Evolutionary conservation across 2,329 filamentous ascomycete species (phyloP), one percentile per base, ranked within the genome.

Genomic region (Botrytis byssoidea): DNA sequence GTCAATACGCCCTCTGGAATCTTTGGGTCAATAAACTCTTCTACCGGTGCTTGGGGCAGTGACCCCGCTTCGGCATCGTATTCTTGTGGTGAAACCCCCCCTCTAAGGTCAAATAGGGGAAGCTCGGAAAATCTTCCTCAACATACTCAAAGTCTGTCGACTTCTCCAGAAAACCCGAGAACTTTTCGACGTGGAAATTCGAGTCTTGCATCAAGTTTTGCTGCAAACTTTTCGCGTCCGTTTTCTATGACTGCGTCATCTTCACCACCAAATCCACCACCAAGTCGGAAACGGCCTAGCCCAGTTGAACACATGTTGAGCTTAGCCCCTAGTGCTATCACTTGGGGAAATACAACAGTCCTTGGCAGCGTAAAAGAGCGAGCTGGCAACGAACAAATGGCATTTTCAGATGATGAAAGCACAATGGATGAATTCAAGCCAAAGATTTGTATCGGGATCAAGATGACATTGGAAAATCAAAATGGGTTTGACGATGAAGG

Each of bases 401-500:
- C 78, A 0, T 77, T 78, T 46, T 81, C 80, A 37, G 81, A 81
- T 66, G 79, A 79, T 63, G 79, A 81, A 60, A 76, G 74, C 40
- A 70, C 72, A 22, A 74, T 74, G 14, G 75, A 75, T 71, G 76
- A 78, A 42, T 73, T 73, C 64, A 77, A 75, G 40, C 75, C 75
- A 35, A 76, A 76, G 20, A 48, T 76, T 2, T 80, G 79, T 46
- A 79, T 74, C 9, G 80, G 80, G 3, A 81, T 82, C 48, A 81
- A 72, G 59, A 83, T 91, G 10, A 83, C 84, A 10, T 84, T 91
- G 76, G 86, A 88, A 78, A 89, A 92, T 75, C 88, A 90, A 75
- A 85, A 86, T n/a, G 85, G 87, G 32, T 92, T 92, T 77, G 90
- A 92, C 76, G 90, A 92, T 70, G 90, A 92, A 78, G 90, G 89